phyloP scores from a whole-genome alignment of 208 protist species.

The Jaenimonas drosophilae region DNA sequence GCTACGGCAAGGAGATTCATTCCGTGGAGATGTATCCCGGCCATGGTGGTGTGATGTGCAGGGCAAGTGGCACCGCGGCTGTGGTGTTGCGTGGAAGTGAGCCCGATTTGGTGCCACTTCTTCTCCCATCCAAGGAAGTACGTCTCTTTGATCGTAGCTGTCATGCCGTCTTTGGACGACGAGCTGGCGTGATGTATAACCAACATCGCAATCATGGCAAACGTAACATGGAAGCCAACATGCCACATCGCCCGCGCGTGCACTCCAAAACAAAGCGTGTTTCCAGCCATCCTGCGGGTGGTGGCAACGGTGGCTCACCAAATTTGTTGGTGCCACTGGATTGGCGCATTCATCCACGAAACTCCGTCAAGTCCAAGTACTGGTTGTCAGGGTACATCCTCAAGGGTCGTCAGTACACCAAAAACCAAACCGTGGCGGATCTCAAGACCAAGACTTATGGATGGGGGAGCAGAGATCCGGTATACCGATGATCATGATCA shows the following conservation, averaged over 20 bases:
- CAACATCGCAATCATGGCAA: conserved; percentile 71
- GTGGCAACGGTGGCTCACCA: conserved; percentile 75
- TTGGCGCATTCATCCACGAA: conserved; percentile 83
- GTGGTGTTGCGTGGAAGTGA: conserved; percentile 81
- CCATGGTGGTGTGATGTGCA: conserved; percentile 75
- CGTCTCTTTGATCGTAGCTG: conserved; percentile 83
- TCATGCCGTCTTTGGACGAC: conserved; percentile 81
- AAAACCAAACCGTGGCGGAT: conserved; percentile 75
- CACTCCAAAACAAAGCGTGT: conserved; percentile 85
- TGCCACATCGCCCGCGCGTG: conserved; percentile 74
- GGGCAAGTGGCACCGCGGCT: conserved; percentile 74
- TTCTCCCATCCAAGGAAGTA: conserved; percentile 88
- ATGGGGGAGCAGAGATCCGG: conserved; percentile 83
- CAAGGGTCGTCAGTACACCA: conserved; percentile 81
- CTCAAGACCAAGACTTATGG: conserved; percentile 88
- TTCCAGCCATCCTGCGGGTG: conserved; percentile 79
- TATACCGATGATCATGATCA: conserved; percentile 49
- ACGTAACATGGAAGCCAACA: conserved; percentile 67
- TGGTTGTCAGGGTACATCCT: conserved; percentile 90
- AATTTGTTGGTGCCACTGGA: conserved; percentile 87
- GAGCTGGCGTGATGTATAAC: conserved; percentile 86
- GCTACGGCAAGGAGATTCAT: conserved; percentile 87
- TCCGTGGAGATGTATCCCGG: conserved; percentile 89
- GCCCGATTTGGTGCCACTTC: conserved; percentile 78
- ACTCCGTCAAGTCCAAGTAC: conserved; percentile 87